Percentiles rank a stretch among this genome's conserved stretches.
These are phyloP conservation scores for Globisporangium cystogenes DNA, from an alignment of 352 stramenopile species.

Conservation along the genomic window DNA sequence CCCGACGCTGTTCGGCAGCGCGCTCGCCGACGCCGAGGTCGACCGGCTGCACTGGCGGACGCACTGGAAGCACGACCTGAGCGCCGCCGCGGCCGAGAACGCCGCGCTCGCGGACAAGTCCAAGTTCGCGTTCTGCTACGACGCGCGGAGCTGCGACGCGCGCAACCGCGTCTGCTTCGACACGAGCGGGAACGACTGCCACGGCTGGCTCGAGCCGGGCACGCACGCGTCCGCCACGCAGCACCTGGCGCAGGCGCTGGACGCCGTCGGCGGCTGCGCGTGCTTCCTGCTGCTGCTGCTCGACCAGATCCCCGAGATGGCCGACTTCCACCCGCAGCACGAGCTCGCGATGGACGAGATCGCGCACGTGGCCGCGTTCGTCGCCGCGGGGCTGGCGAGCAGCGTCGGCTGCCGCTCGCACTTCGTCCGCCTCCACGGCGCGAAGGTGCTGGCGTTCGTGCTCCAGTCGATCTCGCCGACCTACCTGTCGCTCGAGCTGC, in stretches of 20 bases:
- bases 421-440: conserved; percentile 59
- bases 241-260: conserved; percentile 55
- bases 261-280: conserved; percentile 58
- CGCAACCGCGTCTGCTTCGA: conserved; percentile 57
- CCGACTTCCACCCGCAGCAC: conserved; percentile 67
- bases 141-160: conserved; percentile 61
- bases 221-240: conserved; percentile 63
- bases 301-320: conserved; percentile 73
- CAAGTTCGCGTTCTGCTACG: conserved; percentile 77
- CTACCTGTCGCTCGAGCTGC: conserved; percentile 51
- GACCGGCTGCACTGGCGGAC: conserved; percentile 69
- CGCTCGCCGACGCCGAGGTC: conserved; percentile 57
- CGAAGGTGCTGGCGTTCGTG: conserved; percentile 74
- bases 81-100: conserved; percentile 59
- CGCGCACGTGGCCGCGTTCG: conserved; percentile 54
- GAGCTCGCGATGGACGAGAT: conserved; percentile 69
- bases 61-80: conserved; percentile 69
- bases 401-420: conserved; percentile 67
- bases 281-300: conserved; percentile 71
- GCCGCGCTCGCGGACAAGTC: conserved; percentile 59
- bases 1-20: conserved; percentile 67
- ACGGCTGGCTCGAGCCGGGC: conserved; percentile 63
- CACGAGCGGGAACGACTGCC: conserved; percentile 66
- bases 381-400: conserved; percentile 41
- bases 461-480: conserved; percentile 69